Evolutionary conservation across 1,139 yeast genomes (phyloP), one percentile per base, ranked within the genome.

Genomic region (Candida sp.): DNA sequence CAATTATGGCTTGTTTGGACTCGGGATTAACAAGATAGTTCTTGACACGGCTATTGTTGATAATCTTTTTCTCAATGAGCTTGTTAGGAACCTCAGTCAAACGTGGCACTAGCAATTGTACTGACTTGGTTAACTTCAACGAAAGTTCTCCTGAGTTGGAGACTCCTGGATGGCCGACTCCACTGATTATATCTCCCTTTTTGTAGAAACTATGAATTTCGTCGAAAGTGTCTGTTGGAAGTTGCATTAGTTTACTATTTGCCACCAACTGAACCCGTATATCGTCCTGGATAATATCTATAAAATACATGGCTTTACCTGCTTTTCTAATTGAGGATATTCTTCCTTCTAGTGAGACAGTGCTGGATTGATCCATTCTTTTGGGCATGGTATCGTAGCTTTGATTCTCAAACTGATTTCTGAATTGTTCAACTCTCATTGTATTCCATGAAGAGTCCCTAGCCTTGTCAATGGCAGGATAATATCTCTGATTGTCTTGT

Each of bases 131-230:
- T n/a, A 84, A 74, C 51, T 87, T 81, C 44, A 93, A 56, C 1
- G 97, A 85, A 9, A 91, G 66, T 55, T 88, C 95, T 0, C 95
- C 95, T 1, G 82, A 79, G 43, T 83, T 80, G 0, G 97, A 87
- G 4, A 77, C 61, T 33, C 95, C 87, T 0, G 97, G 90, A 21
- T 57, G 56, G 0, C 99, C 99, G 4, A 64, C 53, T 30, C 82
- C 79, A 5, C 78, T 68, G 2, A 90, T 66, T 38, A 74, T 77
- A 58, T 91, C 99, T 0, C 97, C 97, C 30, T 77, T 75, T 39
- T 83, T 70, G 36, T 89, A 65, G 34, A 69, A 58, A 3, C 62
- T 61, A 56, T 82, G 84, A 1, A 56, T 46, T 1, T 60, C 56
- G 11, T 64, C 59, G 54, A 87, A 87, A 34, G 68, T 70, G 0